Evolutionary conservation across 495 filamentous ascomycete genomes (phyloP), one percentile per base, ranked within the genome.

Genomic region (Daldinia grandis): DNA sequence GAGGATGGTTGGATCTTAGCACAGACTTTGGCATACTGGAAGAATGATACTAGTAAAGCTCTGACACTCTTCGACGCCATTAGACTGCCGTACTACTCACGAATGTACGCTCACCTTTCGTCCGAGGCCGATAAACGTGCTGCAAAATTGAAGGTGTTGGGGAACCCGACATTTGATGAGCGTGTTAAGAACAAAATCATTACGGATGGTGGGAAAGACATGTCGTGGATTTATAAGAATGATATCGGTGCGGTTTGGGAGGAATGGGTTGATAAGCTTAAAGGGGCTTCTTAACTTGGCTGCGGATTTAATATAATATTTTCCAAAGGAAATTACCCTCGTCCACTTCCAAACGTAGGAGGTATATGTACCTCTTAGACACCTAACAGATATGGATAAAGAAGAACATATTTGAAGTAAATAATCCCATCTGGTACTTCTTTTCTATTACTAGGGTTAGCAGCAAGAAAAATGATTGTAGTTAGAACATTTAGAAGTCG

Each of bases 1-100:
- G 81, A 85, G 63, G 84, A 86, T 70, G 80, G 78, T 14, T 86
- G 79, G 79, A 79, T 83, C 37, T 72, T 86, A 28, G 82, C 81
- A 4, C 79, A 76, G 53, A 77, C 80, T 5, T 73, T 86, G 1
- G 80, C 81, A 15, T 65, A 80, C 33, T 61, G 61, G 40, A 63
- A 59, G 10, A 68, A 72, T 21, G 69, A 73, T 0, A 42, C 79
- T 9, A 58, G 49, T 9, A 75, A 77, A 31, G 81, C 81, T 12
- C 68, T 86, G 10, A 69, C 74, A 9, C 75, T 82, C 14, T 86
- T 86, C 54, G 76, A 84, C 42, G 21, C 56, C 0, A 81, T 86
- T 55, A 76, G 83, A 1, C 71, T 77, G 10, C 83, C 82, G 2
- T 86, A 84, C 66, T 86, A 86, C 63, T 70, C 66, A 38, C 58